Base-by-base conservation (phyloP, 1,284 basidiomycete species). In the Ustilago sp. region DNA sequence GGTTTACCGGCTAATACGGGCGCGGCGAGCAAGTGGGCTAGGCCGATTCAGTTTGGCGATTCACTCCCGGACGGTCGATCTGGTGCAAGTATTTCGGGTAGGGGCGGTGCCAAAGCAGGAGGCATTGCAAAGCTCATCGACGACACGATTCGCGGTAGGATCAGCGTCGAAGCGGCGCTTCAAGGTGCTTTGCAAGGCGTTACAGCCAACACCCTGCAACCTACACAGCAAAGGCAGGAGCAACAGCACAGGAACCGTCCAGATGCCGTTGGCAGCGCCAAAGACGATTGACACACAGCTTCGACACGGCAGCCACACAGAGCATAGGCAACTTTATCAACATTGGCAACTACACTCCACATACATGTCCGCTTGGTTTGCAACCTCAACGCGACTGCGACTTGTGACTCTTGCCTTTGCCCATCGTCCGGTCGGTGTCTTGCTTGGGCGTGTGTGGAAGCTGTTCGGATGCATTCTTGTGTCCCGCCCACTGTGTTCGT, bases 21-120 rank as follows among this genome's bases (percentile, higher is more conserved):
- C 13, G 77, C 82, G 0, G 84, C 84, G 7, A 71, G 75, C 51
- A 80, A 85, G 53, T 85, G 84, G 84, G 78, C 80, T 6, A 67
- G 83, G 6, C 84, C 84, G 0, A 85, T 85, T 36, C 69, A 80
- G 39, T 77, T 74, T 65, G 75, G 72, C 17, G 84, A 83, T 51
- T 68, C 84, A 32, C 84, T 81, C 17, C 54, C 76, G 1, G 43
- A 60, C 23, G 71, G 56, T 34, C 43, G 62, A 45, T 39, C 57
- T 3, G 31, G 28, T 17, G 48, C 23, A 13, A 34, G 52, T 28
- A 47, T 41, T 8, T 23, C 50, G 15, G 28, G 12, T n/a, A 45
- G 61, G 50, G 51, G 31, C 4, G 34, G 34, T 32, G 45, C 34
- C 23, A 56, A 8, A 12, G 62, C 52, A 19, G 62, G 59, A 3